Percentiles rank a stretch among this genome's conserved stretches.
These are phyloP conservation scores for Tuber calosporum DNA, from an alignment of 495 filamentous ascomycete species.

Conservation along the genomic window DNA sequence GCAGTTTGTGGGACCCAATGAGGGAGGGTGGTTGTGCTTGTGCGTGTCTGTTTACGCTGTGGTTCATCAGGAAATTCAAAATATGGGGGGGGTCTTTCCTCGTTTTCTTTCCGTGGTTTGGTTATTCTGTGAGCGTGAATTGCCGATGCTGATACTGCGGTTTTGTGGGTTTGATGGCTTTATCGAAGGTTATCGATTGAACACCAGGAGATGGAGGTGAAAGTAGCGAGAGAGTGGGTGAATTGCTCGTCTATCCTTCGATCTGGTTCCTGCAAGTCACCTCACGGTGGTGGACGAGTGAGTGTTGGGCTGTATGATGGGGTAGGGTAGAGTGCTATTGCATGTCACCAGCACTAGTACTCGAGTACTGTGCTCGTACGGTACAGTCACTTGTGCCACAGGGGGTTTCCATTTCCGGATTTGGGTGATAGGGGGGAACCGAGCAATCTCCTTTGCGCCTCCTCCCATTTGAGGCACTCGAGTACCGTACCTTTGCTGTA, in stretches of 20 bases:
- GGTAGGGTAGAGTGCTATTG: neutral
- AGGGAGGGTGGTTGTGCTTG: neutral
- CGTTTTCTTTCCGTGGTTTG: neutral
- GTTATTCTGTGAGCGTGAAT: neutral
- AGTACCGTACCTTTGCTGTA: no score
- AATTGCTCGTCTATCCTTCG: neutral
- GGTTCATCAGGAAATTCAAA: neutral
- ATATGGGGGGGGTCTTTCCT: neutral
- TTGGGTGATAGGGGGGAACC: neutral
- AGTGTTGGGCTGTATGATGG: no score
- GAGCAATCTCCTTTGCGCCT: neutral
- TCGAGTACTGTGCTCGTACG: neutral
- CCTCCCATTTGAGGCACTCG: neutral
- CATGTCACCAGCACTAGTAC: neutral
- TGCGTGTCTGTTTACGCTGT: neutral
- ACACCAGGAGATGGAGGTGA: neutral
- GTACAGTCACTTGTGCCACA: neutral
- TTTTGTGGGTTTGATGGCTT: neutral
- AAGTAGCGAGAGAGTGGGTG: neutral
- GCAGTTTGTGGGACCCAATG: neutral
- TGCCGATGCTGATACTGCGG: neutral
- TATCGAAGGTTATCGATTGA: neutral
- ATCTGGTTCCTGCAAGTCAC: neutral
- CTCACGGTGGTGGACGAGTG: neutral
- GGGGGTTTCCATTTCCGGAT: no score